These are phyloP conservation scores for Corynespora cassiicola DNA, from an alignment of 2,329 filamentous ascomycete genomes.

Conservation along the genomic window DNA sequence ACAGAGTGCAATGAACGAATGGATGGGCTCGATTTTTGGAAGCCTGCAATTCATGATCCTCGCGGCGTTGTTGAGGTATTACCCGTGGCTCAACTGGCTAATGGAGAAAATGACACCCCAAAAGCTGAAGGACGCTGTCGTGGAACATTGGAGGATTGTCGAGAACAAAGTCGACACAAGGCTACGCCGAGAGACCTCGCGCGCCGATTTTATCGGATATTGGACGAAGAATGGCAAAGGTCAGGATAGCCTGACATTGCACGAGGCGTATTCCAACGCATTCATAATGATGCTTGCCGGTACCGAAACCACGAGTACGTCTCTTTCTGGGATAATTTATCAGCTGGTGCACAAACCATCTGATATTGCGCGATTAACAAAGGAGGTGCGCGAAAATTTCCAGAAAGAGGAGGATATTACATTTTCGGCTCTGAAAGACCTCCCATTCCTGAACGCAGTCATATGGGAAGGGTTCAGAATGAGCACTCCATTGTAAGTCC, in stretches of 20 bases:
- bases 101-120: slow-evolving; percentile 5
- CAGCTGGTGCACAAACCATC: slow-evolving; percentile 23
- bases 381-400: slow-evolving; percentile 14
- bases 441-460: slow-evolving; percentile 38
- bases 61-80: slow-evolving; percentile 6
- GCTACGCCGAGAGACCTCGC: slow-evolving; percentile 2
- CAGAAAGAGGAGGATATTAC: slow-evolving; percentile 29
- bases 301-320: slow-evolving; percentile 45
- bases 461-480: slow-evolving; percentile 40
- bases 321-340: slow-evolving; percentile 37
- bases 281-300: slow-evolving; percentile 44
- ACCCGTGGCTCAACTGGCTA: slow-evolving; percentile 1
- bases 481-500: slow-evolving; percentile 33
- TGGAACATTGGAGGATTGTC: slow-evolving; percentile 4
- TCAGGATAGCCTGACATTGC: slow-evolving; percentile 8
- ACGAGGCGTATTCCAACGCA: slow-evolving; percentile 41
- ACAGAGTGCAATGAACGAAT: slow-evolving; percentile 32
- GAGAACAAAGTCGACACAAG: slow-evolving; percentile 13
- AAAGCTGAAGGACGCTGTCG: slow-evolving; percentile 4
- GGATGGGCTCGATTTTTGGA: slow-evolving; percentile 31
- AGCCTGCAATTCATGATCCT: neutral
- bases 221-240: slow-evolving; percentile 7
- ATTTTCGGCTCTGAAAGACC: slow-evolving; percentile 16
- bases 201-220: slow-evolving; percentile 11
- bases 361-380: slow-evolving; percentile 13